Evolutionary conservation across 169 alveolate genomes (phyloP), one percentile per base, ranked within the genome.

Genomic region (Plasmodium adleri): DNA sequence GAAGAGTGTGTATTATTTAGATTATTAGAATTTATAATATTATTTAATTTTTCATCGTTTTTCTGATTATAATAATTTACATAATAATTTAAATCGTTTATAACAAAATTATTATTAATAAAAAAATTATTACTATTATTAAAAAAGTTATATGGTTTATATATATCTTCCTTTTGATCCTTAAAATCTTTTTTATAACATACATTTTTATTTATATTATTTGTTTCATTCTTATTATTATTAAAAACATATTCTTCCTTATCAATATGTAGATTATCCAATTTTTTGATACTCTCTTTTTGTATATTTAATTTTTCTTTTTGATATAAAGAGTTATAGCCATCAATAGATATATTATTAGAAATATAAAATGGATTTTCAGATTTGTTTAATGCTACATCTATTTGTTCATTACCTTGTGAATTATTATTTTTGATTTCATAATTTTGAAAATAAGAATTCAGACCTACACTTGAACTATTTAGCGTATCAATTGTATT

Each of bases 1-100:
- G 64, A 59, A 74, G 32, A 39, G n/a, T 12, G 32, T 17, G 4
- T 72, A 60, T 59, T 74, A 32, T 74, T 28, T 24, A 58, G 8
- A 32, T 24, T 20, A 54, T 43, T 9, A 50, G 20, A 43, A 28
- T 22, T 63, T 4, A 62, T 63, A 76, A 26, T 39, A 15, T 50
- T 72, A 58, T 83, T 70, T 24, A 58, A 72, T 47, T 68, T 68
- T 5, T 39, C 59, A 6, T 52, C 73, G 58, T 83, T 83, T 68
- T 67, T 45, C 3, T 32, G 68, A 50, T 54, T 56, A 28, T 83
- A 83, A 70, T 24, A 13, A 83, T 83, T 52, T 62, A 68, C 58
- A 59, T 68, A 68, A 47, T 63, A 68, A 72, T 20, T n/a, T 32
- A 83, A 68, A 54, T 70, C 71, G n/a, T 43, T 39, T 56, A 54